These are phyloP conservation scores for Aspergillus ustus DNA, from an alignment of 2,329 filamentous ascomycete genomes.

Conservation along the genomic window DNA sequence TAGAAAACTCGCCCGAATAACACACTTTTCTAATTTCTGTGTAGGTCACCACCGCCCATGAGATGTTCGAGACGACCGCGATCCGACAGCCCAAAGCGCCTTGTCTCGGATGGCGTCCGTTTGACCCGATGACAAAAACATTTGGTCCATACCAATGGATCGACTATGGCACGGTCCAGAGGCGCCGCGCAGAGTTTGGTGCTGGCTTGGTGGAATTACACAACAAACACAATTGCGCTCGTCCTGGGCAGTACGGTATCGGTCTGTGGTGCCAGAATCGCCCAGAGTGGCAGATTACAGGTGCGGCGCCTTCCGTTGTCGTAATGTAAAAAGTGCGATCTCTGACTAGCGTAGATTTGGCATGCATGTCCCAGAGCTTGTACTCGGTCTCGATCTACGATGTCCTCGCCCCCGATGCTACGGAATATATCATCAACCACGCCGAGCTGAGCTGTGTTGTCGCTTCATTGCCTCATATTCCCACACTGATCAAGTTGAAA, in stretches of 20 bases:
- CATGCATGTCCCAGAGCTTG: conserved; percentile 81
- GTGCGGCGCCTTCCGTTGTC: too few species aligned
- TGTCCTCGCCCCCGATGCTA: conserved; percentile 86
- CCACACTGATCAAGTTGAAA: conserved; percentile 78
- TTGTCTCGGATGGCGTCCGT: conserved; percentile 81
- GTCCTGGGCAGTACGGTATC: conserved; percentile 68
- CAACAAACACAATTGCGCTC: conserved; percentile 69
- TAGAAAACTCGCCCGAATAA: too few species aligned
- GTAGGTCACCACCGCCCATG: conserved; percentile 70
- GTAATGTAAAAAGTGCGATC: too few species aligned
- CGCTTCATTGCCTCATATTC: conserved; percentile 79
- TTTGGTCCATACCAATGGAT: conserved; percentile 83
- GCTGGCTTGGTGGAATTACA: conserved; percentile 84
- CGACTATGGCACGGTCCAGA: conserved; percentile 77
- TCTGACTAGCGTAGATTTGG: conserved; percentile 76
- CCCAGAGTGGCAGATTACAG: conserved; percentile 85
- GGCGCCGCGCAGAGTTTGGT: conserved; percentile 81
- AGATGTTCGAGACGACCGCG: conserved; percentile 74
- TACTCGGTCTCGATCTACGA: conserved; percentile 95
- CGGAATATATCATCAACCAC: conserved; percentile 96
- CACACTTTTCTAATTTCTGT: too few species aligned
- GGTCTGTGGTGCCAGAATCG: conserved; percentile 88
- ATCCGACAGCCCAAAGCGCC: conserved; percentile 67
- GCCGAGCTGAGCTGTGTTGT: conserved; percentile 75
- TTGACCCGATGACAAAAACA: conserved; percentile 72